phyloP scores from a whole-genome alignment of 2,329 filamentous ascomycete genomes.

The Ascochyta fabae region DNA sequence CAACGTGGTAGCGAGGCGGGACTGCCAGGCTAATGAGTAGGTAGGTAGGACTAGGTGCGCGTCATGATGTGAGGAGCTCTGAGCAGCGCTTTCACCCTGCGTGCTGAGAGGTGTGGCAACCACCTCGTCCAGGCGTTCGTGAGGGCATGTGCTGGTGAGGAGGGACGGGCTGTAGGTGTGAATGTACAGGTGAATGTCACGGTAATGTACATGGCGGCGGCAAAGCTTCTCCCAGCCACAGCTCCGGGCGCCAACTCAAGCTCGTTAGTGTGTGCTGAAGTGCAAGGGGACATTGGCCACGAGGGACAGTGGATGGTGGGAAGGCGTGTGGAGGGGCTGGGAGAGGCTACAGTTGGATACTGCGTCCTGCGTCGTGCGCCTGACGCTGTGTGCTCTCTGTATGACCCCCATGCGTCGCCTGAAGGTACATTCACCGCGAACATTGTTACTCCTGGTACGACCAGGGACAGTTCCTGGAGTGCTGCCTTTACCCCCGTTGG shows the following conservation, averaged over 20 bases:
- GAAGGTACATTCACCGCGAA: background rate
- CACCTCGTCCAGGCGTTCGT: too few species aligned
- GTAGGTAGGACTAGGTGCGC: too few species aligned
- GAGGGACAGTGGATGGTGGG: slow-evolving; percentile 2
- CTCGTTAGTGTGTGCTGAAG: slow-evolving; percentile 2
- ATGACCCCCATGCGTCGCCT: background rate
- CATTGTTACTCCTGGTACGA: background rate
- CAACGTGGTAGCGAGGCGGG: too few species aligned
- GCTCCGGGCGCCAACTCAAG: slow-evolving; percentile 7
- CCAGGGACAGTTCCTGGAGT: background rate
- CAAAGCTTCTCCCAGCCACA: slow-evolving; percentile 15
- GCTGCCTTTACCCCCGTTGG: background rate
- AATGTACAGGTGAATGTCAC: background rate
- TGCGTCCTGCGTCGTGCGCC: background rate
- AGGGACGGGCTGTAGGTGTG: background rate
- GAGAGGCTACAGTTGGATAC: background rate
- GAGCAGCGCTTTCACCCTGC: too few species aligned
- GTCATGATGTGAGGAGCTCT: too few species aligned
- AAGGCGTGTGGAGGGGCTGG: slow-evolving; percentile 16
- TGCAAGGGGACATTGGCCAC: slow-evolving; percentile 10
- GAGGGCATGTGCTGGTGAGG: background rate
- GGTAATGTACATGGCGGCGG: background rate
- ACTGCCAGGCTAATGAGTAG: too few species aligned
- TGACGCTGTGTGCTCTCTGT: background rate
- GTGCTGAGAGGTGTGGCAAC: too few species aligned